Conservation (phyloP, 2,329 filamentous ascomycete genomes). For the Fusarium redolens region DNA sequence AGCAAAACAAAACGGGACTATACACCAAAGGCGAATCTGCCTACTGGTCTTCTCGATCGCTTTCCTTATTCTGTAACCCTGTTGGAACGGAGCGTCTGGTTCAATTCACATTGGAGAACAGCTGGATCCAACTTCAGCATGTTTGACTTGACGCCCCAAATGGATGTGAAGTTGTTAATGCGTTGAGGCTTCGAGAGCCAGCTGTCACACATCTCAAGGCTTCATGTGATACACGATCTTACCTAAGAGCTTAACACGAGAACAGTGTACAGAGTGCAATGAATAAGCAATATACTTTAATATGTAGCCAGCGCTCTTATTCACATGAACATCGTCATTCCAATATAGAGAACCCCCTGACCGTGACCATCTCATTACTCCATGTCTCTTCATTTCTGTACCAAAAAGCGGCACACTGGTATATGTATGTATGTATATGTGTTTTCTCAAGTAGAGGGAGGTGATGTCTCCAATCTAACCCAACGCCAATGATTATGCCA, state of each 20-base stretch:
- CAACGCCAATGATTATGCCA: slow-evolving; percentile 45
- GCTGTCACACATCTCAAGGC: background rate
- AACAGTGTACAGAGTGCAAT: background rate
- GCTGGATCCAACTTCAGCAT: background rate
- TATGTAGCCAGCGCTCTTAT: background rate
- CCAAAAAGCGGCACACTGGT: slow-evolving; percentile 5
- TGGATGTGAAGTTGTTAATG: background rate
- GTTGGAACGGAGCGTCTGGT: background rate
- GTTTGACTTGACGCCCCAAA: background rate
- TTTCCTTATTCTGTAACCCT: background rate
- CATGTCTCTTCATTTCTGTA: slow-evolving; percentile 12
- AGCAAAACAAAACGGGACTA: rapidly evolving
- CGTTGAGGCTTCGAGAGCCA: background rate
- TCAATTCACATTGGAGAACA: background rate
- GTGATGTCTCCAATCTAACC: slow-evolving; percentile 40
- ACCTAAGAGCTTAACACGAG: background rate
- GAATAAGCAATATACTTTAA: background rate
- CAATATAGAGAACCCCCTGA: background rate
- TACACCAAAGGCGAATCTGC: rapidly evolving
- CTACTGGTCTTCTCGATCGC: rapidly evolving
- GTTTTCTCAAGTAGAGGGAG: slow-evolving; percentile 26
- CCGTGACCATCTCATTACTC: background rate
- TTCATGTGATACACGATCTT: background rate
- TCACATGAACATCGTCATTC: background rate
- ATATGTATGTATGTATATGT: slow-evolving; percentile 18